Conservation (phyloP, 306 rosid species). For the Cyclanthera cordifolia region DNA sequence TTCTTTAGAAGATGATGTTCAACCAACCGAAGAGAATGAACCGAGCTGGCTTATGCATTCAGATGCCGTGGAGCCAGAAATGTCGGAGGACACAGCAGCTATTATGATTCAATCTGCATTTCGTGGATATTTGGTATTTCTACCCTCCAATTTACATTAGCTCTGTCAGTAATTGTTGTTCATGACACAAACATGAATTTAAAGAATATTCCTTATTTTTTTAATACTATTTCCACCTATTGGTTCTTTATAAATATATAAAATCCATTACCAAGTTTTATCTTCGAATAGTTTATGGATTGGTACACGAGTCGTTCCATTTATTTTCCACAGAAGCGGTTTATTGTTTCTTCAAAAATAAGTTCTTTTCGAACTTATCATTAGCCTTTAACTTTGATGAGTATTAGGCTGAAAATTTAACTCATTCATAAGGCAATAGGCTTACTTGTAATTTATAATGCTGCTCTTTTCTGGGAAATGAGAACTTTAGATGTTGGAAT, state of each 20-base stretch:
- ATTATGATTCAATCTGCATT: constrained; percentile 83
- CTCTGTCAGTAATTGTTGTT: background rate
- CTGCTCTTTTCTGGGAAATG: background rate
- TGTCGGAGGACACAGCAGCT: constrained; percentile 69
- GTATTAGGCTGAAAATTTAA: background rate
- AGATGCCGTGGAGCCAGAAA: constrained; percentile 29
- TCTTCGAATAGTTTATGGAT: background rate
- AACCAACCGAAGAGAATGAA: constrained; percentile 29
- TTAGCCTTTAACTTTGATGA: background rate
- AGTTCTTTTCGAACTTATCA: background rate
- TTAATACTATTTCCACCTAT: background rate
- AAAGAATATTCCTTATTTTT: background rate
- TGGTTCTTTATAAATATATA: background rate
- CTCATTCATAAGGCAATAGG: background rate
- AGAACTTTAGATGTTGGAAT: background rate
- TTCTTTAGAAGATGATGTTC: constrained; percentile 20
- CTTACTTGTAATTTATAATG: background rate
- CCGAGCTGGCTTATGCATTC: constrained; percentile 43
- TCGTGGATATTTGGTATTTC: constrained; percentile 77
- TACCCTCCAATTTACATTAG: background rate
- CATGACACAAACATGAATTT: background rate
- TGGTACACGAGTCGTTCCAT: background rate
- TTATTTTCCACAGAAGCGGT: background rate
- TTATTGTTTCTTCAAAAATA: background rate
- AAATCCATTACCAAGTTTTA: background rate